phyloP scores from a whole-genome alignment of 768 basidiomycete genomes.

The Collybia nuda region DNA sequence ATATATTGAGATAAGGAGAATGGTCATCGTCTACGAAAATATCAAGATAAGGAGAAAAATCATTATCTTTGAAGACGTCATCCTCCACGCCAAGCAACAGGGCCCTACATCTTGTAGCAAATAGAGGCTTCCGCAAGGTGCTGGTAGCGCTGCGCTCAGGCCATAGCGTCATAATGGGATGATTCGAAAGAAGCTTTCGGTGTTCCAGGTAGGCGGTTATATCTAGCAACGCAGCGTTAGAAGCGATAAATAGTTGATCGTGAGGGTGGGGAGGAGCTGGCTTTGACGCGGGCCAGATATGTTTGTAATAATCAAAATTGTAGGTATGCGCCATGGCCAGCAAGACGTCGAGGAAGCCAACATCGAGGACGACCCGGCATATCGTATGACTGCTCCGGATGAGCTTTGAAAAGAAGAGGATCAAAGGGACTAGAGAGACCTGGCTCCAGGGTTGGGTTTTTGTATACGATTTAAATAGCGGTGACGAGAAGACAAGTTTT shows the following conservation, averaged over 20 bases:
- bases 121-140: background rate
- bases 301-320: background rate
- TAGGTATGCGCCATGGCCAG: slow-evolving; percentile 9
- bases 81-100: slow-evolving; percentile 10
- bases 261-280: background rate
- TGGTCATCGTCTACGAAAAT: slow-evolving; percentile 1
- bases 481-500: slow-evolving; percentile 12
- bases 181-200: slow-evolving; percentile 7
- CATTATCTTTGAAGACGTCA: background rate
- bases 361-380: slow-evolving; percentile 11
- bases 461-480: slow-evolving; percentile 7
- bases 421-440: slow-evolving; percentile 7
- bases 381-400: slow-evolving; percentile 5
- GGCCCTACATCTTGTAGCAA: slow-evolving; percentile 3
- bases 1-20: slow-evolving; percentile 7
- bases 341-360: slow-evolving; percentile 15
- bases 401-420: slow-evolving; percentile 14
- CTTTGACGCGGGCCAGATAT: too few relatives aligned
- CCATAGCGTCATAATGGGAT: slow-evolving; percentile 12
- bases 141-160: background rate
- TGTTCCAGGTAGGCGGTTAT: slow-evolving; percentile 12
- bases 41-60: too few relatives aligned
- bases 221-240: slow-evolving; percentile 13
- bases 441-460: background rate
- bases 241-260: slow-evolving; percentile 10